Evolutionary conservation across 306 rosid species (phyloP), one percentile per base, ranked within the genome.

Genomic region (Rubus parviflorus): DNA sequence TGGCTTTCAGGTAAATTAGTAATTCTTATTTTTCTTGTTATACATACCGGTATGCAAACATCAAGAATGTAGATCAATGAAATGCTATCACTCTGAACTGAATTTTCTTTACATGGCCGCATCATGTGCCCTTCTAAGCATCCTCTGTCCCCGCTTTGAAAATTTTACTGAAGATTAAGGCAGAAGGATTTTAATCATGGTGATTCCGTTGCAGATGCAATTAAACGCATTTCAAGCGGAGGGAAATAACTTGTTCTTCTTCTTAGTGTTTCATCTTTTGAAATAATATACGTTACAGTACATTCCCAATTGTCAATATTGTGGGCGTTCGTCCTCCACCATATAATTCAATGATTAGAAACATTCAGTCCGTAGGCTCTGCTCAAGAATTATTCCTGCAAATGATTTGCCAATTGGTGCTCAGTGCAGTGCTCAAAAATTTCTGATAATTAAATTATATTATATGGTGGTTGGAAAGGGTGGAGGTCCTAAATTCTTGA

Each of bases 1-100:
- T 62, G 98, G 98, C 82, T 84, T 90, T 82, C 98, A 94, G 98
- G 98, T 94, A 81, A 15, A 56, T 56, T 41, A 56, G 14, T 41
- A 54, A 7, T 42, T 54, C 22, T 22, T 25, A 23, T 30, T 4
- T 30, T 42, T 42, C 49, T 4, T 43, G 84, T 52, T 47, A 69
- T 75, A 35, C 38, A 16, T 77, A 62, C 54, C 7, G 46, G 66
- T 72, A 46, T 58, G 30, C 75, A 53, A 63, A 75, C 48, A 69
- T 25, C 47, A 79, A 48, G 74, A 64, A 72, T 13, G 49, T 20
- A 72, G 65, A 51, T 42, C 54, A 73, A 17, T n/a, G 68, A 41
- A 68, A 79, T 76, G 40, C 45, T 63, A 52, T 15, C n/a, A 35
- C 48, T 53, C 73, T 58, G 17, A 62, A 49, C 3, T n/a, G 8